Evolutionary conservation across 2,329 filamentous ascomycete species (phyloP), one percentile per base, ranked within the genome.

Genomic region (Zarea fungicola): DNA sequence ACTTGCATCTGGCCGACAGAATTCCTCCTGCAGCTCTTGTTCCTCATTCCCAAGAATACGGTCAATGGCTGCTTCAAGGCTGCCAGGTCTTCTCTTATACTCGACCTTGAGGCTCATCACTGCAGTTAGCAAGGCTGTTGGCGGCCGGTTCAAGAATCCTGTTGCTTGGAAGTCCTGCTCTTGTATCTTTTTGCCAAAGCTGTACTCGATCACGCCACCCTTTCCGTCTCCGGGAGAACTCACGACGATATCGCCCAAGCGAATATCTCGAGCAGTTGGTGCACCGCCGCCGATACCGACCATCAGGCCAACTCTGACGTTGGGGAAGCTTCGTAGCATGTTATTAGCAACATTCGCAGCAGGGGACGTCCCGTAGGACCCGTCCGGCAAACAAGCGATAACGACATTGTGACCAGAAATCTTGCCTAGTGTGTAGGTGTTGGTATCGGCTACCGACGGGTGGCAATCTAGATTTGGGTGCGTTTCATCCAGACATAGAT

Each of bases 381-480:
- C 49, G 1, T 8, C 8, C 1, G 59, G 61, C 1, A 63, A 6
- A 5, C 60, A 62, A 1, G 56, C 58, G 10, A 63, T 54, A 4
- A 58, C 61, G 13, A 62, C 23, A 1, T 63, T 60, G 23, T 63
- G 61, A 0, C 35, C 13, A 0, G 18, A 19, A 1, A 64, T 56
- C 1, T 36, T 54, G 0, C 62, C 62, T 0, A 64, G 25, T 0
- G 19, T 42, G 16, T 63, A 64, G 1, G 43, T 19, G 16, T 63
- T 64, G 14, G 39, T 41, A 7, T 23, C 23, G 29, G n/a, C n/a
- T n/a, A n/a, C 26, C 14, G 18, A 22, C 13, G 39, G 23, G 19
- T 41, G 19, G 19, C 6, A 26, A 41, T 23, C 13, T 4, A 26
- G 39, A 3, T 22, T 26, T 26, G 19, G 39, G 23, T 41, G 39